Evolutionary conservation across 495 filamentous ascomycete genomes (phyloP).

Genomic region (Niebla homalea): DNA sequence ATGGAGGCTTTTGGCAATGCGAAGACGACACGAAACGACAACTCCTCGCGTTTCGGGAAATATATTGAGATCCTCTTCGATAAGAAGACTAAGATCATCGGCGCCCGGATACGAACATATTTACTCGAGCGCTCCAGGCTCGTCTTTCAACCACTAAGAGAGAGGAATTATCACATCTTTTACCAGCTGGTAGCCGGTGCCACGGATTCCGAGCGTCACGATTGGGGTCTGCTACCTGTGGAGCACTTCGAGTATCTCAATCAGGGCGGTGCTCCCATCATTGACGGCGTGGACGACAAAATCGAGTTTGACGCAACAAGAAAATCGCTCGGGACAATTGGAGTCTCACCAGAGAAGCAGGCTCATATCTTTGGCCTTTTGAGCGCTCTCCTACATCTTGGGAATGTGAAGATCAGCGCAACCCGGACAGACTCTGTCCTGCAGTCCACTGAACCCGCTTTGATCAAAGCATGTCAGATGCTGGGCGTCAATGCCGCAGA

Average conservation of each 20-base stretch:
- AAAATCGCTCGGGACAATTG: slow-evolving; percentile 76
- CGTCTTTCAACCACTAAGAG: slow-evolving; percentile 96
- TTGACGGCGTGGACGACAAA: slow-evolving; percentile 93
- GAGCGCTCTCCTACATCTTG: slow-evolving; percentile 84
- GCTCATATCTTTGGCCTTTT: slow-evolving; percentile 80
- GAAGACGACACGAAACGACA: slow-evolving; percentile 97
- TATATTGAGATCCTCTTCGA: slow-evolving; percentile 99
- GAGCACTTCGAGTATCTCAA: slow-evolving; percentile 95
- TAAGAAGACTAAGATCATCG: slow-evolving; percentile 88
- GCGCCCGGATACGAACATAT: slow-evolving; percentile 92
- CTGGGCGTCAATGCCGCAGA: slow-evolving; percentile 76
- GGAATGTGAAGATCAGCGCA: slow-evolving; percentile 88
- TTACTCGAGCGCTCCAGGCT: slow-evolving; percentile 88
- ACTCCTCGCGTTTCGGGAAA: slow-evolving; percentile 97
- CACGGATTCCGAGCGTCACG: slow-evolving; percentile 68
- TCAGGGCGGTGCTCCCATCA: slow-evolving; percentile 79
- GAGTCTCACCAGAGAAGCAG: slow-evolving; percentile 61
- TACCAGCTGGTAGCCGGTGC: slow-evolving; percentile 95
- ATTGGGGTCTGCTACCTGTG: slow-evolving; percentile 60
- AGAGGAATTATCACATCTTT: slow-evolving; percentile 98
- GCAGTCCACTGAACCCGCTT: slow-evolving; percentile 62
- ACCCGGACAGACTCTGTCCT: slow-evolving; percentile 79
- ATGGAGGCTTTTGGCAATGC: slow-evolving; percentile 99
- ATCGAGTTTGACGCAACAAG: slow-evolving; percentile 82
- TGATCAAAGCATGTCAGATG: slow-evolving; percentile 70